Conservation (phyloP, 2,329 filamentous ascomycete genomes). For the Pseudogymnoascus sp. region DNA sequence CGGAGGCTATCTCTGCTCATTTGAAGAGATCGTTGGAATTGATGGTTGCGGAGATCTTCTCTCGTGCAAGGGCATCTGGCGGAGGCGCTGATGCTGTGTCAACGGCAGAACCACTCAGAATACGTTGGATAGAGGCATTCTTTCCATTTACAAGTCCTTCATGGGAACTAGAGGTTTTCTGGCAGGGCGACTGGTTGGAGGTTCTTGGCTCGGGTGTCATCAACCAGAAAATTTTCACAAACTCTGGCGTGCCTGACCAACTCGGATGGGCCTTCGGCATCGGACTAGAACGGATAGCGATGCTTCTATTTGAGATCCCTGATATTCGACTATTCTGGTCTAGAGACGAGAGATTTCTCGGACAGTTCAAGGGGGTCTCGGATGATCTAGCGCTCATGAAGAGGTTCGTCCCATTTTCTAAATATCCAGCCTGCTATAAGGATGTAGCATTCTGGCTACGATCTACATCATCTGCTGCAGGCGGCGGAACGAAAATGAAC, state of each 20-base stretch:
- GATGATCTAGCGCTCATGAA: slow-evolving; percentile 40
- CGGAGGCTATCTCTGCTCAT: slow-evolving; percentile 73
- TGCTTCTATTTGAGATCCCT: slow-evolving; percentile 92
- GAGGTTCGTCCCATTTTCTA: slow-evolving; percentile 81
- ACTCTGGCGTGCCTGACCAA: slow-evolving; percentile 65
- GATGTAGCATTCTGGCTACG: slow-evolving; percentile 91
- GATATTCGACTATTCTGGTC: slow-evolving; percentile 98
- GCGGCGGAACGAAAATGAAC: slow-evolving; percentile 36
- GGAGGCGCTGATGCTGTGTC: slow-evolving; percentile 39
- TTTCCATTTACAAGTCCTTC: slow-evolving; percentile 95
- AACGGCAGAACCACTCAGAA: slow-evolving; percentile 63
- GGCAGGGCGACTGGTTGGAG: slow-evolving; percentile 91
- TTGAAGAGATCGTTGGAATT: slow-evolving; percentile 83
- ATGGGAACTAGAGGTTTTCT: slow-evolving; percentile 94
- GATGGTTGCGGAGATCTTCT: slow-evolving; percentile 85
- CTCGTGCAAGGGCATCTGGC: slow-evolving; percentile 61
- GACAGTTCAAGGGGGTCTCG: slow-evolving; percentile 65
- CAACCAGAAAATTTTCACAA: slow-evolving; percentile 70
- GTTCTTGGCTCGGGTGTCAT: slow-evolving; percentile 89
- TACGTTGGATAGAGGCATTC: slow-evolving; percentile 94
- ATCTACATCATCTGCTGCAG: slow-evolving; percentile 36
- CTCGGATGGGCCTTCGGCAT: slow-evolving; percentile 94
- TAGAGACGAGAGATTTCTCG: slow-evolving; percentile 71
- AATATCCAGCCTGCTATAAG: slow-evolving; percentile 79
- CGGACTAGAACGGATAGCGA: slow-evolving; percentile 88